phyloP scores from a whole-genome alignment of 2,329 filamentous ascomycete genomes.

The Penicillium sp. region DNA sequence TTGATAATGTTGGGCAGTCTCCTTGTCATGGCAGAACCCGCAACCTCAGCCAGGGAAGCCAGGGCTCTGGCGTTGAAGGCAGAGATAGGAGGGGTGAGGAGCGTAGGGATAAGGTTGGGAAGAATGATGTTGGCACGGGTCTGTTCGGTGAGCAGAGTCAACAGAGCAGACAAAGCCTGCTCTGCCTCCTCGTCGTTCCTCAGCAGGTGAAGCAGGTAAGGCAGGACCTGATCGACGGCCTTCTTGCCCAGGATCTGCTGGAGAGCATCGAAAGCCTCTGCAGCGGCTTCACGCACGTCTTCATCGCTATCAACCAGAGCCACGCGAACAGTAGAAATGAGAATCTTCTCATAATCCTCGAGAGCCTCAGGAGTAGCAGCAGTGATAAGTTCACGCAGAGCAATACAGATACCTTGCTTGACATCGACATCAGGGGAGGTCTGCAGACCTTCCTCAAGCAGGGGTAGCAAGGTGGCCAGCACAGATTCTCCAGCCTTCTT shows the following conservation, averaged over 20 bases:
- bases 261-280: slow-evolving; percentile 93
- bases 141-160: slow-evolving; percentile 91
- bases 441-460: slow-evolving; percentile 86
- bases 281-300: slow-evolving; percentile 91
- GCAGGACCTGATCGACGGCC: slow-evolving; percentile 92
- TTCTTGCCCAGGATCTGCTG: slow-evolving; percentile 93
- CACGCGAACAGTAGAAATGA: slow-evolving; percentile 91
- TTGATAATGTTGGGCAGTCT: slow-evolving; percentile 89
- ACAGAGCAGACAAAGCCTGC: slow-evolving; percentile 86
- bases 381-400: slow-evolving; percentile 86
- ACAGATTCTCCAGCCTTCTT: slow-evolving; percentile 95
- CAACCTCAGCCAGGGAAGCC: slow-evolving; percentile 89
- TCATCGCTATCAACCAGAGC: slow-evolving; percentile 87
- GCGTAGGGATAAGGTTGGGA: slow-evolving; percentile 90
- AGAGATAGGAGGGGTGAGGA: slow-evolving; percentile 86
- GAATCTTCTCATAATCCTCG: slow-evolving; percentile 90
- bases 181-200: slow-evolving; percentile 84
- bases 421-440: slow-evolving; percentile 87
- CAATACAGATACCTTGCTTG: slow-evolving; percentile 96
- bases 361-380: slow-evolving; percentile 86
- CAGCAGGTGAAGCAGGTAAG: slow-evolving; percentile 86
- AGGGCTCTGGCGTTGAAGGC: slow-evolving; percentile 93
- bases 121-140: slow-evolving; percentile 95
- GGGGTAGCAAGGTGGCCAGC: slow-evolving; percentile 81
- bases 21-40: slow-evolving; percentile 85